These are phyloP conservation scores for Beauveria australis DNA, from an alignment of 2,329 filamentous ascomycete species.

Conservation along the genomic window DNA sequence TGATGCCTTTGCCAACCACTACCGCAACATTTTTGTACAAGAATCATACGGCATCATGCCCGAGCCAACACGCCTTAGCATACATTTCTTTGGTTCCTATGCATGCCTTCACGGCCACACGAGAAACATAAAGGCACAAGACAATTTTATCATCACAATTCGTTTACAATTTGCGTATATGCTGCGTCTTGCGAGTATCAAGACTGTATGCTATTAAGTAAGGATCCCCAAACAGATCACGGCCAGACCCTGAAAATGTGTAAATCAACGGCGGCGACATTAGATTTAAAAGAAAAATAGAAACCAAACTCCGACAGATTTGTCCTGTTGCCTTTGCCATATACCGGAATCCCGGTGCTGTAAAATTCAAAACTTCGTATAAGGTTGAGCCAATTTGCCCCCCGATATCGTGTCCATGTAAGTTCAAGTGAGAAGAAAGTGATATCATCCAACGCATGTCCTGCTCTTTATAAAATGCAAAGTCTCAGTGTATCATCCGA, in stretches of 20 bases:
- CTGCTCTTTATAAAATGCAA: constrained; percentile 5
- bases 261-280: not conserved
- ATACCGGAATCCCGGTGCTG: not conserved
- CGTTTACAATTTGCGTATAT: not conserved
- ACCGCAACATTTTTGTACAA: no score
- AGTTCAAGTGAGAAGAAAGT: not conserved
- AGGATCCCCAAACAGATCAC: not conserved
- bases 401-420: not conserved
- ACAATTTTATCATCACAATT: not conserved
- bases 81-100: no score
- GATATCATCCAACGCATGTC: not conserved
- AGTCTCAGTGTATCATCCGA: not conserved
- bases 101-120: no score
- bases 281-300: not conserved
- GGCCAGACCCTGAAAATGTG: not conserved
- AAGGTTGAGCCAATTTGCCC: not conserved
- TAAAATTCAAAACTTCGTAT: constrained; percentile 1
- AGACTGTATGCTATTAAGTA: not conserved
- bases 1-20: no score
- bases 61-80: no score
- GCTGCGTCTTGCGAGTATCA: not conserved
- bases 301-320: not conserved
- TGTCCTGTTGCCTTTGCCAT: not conserved
- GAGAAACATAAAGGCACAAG: not conserved
- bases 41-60: no score